Percentiles rank a stretch among this genome's conserved stretches.
phyloP scores from a whole-genome alignment of 139 green algal species.

The Chlorella sp. region DNA sequence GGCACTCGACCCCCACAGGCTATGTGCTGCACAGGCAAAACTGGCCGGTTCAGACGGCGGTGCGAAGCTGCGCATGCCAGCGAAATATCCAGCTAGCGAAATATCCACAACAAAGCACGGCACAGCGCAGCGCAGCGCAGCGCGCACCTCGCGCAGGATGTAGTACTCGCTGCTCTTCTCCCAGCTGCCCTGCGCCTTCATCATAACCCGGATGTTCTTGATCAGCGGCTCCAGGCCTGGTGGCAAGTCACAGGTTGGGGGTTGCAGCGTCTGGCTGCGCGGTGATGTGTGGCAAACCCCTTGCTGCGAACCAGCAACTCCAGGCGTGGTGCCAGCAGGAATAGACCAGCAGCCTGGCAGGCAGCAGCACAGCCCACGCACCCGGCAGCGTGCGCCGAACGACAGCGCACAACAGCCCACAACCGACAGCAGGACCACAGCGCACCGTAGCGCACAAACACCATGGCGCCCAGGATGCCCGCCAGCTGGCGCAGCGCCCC shows the following conservation, averaged over 20 bases:
- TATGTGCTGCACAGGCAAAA: too few species aligned
- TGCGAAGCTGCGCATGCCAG: not conserved
- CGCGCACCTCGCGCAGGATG: slow-evolving; percentile 68
- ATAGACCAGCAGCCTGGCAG: slow-evolving; percentile 34
- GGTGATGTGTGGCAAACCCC: too few species aligned
- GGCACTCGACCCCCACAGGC: not conserved
- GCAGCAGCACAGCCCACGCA: not conserved
- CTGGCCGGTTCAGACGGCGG: too few species aligned
- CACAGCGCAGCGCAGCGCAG: too few species aligned
- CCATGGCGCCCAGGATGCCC: slow-evolving; percentile 50
- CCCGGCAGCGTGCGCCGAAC: too few species aligned
- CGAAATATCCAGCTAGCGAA: not conserved
- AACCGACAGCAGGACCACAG: too few species aligned
- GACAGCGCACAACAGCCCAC: not conserved
- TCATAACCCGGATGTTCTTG: slow-evolving; percentile 47
- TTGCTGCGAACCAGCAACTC: too few species aligned
- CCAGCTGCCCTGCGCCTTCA: slow-evolving; percentile 51
- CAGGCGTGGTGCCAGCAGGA: too few species aligned
- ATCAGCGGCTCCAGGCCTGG: slow-evolving; percentile 58
- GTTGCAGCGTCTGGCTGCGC: too few species aligned
- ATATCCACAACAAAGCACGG: too few species aligned
- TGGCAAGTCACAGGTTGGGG: too few species aligned
- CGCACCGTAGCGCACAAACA: slow-evolving; percentile 47
- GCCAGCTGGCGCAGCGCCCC: slow-evolving; percentile 70
- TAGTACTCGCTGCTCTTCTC: slow-evolving; percentile 72